These are phyloP conservation scores for Colletotrichum salicis DNA, from an alignment of 2,329 filamentous ascomycete species.

Conservation along the genomic window DNA sequence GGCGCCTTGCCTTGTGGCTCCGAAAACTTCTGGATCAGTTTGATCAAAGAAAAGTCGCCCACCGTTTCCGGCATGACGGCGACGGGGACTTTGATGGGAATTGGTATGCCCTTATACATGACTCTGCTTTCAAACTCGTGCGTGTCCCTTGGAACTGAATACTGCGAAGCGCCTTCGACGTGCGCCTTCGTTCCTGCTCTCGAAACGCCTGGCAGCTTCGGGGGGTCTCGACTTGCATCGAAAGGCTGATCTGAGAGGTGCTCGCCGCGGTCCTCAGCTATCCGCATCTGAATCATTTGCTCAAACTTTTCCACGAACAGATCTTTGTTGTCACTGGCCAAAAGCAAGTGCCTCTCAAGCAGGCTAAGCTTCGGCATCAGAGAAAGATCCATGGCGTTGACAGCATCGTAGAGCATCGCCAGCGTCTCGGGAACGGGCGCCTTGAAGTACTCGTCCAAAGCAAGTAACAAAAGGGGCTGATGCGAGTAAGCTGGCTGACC, in stretches of 20 bases:
- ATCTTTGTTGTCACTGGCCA: slow-evolving; percentile 92
- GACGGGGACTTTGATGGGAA: slow-evolving; percentile 95
- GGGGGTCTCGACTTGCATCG: slow-evolving; percentile 60
- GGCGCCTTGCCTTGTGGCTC: slow-evolving; percentile 83
- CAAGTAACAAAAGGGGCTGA: slow-evolving; percentile 86
- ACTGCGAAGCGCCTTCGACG: slow-evolving; percentile 68
- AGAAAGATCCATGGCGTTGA: slow-evolving; percentile 97
- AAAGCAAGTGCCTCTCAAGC: slow-evolving; percentile 86
- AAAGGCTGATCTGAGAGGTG: slow-evolving; percentile 54
- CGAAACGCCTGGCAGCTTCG: slow-evolving; percentile 61
- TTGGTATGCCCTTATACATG: slow-evolving; percentile 94
- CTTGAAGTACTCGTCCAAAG: slow-evolving; percentile 97
- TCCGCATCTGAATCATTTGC: slow-evolving; percentile 86
- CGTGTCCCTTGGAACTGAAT: slow-evolving; percentile 88
- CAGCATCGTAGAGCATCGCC: slow-evolving; percentile 86
- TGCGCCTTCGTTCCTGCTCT: slow-evolving; percentile 72
- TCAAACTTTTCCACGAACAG: slow-evolving; percentile 98
- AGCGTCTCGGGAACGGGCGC: slow-evolving; percentile 88
- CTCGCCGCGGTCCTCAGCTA: slow-evolving; percentile 70
- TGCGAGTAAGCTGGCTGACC: not conserved
- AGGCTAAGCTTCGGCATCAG: slow-evolving; percentile 87
- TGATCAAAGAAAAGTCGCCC: slow-evolving; percentile 96
- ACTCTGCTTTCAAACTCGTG: slow-evolving; percentile 98
- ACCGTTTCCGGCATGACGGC: slow-evolving; percentile 95
- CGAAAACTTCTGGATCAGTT: slow-evolving; percentile 95